Conservation (phyloP, 148 eudicot genomes). For the Cornus kousa region DNA sequence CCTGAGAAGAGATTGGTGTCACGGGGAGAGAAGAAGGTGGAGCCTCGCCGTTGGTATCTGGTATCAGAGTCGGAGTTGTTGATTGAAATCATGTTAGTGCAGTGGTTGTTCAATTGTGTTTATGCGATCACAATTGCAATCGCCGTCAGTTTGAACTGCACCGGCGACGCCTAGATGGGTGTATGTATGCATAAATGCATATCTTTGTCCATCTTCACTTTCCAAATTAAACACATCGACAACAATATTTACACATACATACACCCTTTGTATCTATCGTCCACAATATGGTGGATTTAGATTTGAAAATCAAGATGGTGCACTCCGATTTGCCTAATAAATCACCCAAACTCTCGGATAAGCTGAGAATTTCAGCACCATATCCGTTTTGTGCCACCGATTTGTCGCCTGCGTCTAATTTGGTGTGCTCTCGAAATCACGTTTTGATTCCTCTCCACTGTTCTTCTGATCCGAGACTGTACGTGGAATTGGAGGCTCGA, state of each 20-base stretch:
- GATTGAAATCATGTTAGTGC: no score
- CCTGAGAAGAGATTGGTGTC: no score
- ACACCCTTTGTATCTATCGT: neutral
- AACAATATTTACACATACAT: neutral
- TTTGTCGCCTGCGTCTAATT: conserved; percentile 46
- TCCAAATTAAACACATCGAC: neutral
- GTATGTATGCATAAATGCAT: neutral
- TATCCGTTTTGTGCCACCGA: no score
- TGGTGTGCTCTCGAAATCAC: conserved; percentile 61
- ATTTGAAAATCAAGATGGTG: conserved; percentile 55
- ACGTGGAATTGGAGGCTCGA: conserved; percentile 64
- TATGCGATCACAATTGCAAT: no score
- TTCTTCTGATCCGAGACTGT: conserved; percentile 59
- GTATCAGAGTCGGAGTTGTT: no score
- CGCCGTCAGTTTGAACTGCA: no score
- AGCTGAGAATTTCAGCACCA: conserved; percentile 40
- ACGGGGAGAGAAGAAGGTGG: no score
- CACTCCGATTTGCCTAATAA: conserved; percentile 35
- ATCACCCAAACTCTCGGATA: conserved; percentile 30
- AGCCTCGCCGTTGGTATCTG: no score
- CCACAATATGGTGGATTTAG: conserved; percentile 60
- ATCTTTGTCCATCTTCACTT: neutral
- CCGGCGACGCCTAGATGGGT: no score
- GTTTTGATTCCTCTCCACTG: conserved; percentile 60
- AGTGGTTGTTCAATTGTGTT: no score